These are phyloP conservation scores for Cladosporium colombiae DNA, from an alignment of 2,329 filamentous ascomycete genomes.

Conservation along the genomic window DNA sequence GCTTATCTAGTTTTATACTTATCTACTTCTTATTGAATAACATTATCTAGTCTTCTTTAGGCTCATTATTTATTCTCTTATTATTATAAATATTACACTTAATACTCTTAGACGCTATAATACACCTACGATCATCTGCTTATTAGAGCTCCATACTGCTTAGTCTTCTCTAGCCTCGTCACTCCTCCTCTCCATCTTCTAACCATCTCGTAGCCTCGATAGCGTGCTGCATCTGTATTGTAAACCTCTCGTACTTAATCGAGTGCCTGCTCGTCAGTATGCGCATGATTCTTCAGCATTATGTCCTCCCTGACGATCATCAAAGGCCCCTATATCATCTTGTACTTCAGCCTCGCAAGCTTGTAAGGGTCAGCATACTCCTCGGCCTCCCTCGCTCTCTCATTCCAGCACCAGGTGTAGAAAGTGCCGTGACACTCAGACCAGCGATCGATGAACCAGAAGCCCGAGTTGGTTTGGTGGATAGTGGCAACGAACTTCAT, in stretches of 20 bases:
- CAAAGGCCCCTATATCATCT: neutral
- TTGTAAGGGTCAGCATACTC: conserved; percentile 32
- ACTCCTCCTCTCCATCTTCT: neutral
- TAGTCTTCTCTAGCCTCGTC: neutral
- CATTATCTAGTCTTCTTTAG: no score
- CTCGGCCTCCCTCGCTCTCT: conserved; percentile 39
- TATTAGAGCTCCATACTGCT: no score
- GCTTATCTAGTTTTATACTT: no score
- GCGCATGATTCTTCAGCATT: conserved; percentile 13
- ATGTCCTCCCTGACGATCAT: neutral
- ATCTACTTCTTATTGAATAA: no score
- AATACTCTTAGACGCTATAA: no score
- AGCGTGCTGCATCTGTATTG: no score
- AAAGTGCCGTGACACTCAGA: conserved; percentile 45
- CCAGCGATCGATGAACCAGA: conserved; percentile 42
- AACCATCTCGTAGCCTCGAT: no score
- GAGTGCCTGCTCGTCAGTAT: neutral
- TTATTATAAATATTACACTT: no score
- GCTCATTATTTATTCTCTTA: no score
- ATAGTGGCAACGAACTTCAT: conserved; percentile 47
- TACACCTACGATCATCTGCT: no score
- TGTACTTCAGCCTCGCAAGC: neutral
- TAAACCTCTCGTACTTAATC: neutral
- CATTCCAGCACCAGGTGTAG: conserved; percentile 48
- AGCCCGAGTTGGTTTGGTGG: conserved; percentile 33